Base-by-base conservation (phyloP, 345 rosid species). In the Lumnitzera littorea region DNA sequence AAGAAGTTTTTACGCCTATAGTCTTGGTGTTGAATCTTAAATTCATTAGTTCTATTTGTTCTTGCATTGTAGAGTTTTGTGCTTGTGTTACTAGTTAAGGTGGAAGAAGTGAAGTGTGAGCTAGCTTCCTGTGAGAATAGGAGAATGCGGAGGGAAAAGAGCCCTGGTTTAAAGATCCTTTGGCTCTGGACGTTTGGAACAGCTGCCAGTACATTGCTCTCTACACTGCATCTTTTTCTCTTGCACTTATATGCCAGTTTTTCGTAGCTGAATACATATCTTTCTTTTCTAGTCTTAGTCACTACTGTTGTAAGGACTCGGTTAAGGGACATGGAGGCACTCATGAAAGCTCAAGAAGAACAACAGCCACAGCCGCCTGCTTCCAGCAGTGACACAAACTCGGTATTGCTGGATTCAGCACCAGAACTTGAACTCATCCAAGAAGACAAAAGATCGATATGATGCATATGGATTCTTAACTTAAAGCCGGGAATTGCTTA, bases 141-240 rank as follows among this genome's bases (percentile, higher is more conserved):
- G 43, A 36, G 9, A 56, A 87, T 84, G 91, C 71, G 65, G 62
- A 77, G 86, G 66, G 90, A 85, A 62, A 80, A 67, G 72, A 83
- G 86, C 58, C 90, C 96, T 2, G 96, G 92, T 63, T 67, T 85
- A 62, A 88, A 82, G 67, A 88, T 88, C 66, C 90, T 88, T 65
- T 88, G 92, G 96, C 23, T 84, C 43, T 88, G 96, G 96, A 85
- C 96, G 57, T 24, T 88, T 47, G 96, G 86, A 68, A 88, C 92
- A 47, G 92, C 96, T 43, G 92, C 90, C 46, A 77, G 96, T 87
- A 61, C 2, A 16, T 50, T 43, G 54, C 10, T 5, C 49, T 53
- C 15, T 27, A 15, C 46, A 51, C 55, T 61, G 23, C 53, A 36
- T 58, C 27, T 50, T 1, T 62, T 29, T 13, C 52, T 55, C 1